These are phyloP conservation scores for Lentinula lateritia DNA, from an alignment of 768 basidiomycete genomes.

Conservation along the genomic window DNA sequence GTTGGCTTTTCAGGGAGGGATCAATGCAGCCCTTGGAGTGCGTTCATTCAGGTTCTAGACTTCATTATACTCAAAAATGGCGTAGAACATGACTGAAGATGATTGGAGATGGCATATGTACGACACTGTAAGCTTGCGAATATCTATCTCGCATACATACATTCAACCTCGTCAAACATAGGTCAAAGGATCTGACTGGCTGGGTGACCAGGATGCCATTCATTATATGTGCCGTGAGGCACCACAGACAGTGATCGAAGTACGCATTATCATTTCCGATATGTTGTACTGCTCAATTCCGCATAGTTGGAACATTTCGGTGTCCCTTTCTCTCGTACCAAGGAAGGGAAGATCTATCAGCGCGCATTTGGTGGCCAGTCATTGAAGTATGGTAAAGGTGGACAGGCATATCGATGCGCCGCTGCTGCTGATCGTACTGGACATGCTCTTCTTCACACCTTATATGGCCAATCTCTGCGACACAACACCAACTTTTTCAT, in stretches of 20 bases:
- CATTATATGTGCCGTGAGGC: slow-evolving; percentile 99
- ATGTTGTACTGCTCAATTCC: neutral
- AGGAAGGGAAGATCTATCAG: slow-evolving; percentile 99
- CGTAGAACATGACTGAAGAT: slow-evolving; percentile 97
- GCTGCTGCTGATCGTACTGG: slow-evolving; percentile 99
- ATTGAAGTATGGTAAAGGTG: slow-evolving; percentile 94
- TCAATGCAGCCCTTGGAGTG: slow-evolving; percentile 95
- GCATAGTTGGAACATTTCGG: slow-evolving; percentile 94
- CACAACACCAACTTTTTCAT: slow-evolving; percentile 99
- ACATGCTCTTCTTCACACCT: slow-evolving; percentile 96
- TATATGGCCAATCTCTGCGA: slow-evolving; percentile 97
- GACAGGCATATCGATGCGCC: slow-evolving; percentile 98
- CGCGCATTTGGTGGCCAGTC: slow-evolving; percentile 99
- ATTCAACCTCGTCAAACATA: slow-evolving; percentile 24
- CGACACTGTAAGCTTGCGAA: slow-evolving; percentile 61
- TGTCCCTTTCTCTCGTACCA: slow-evolving; percentile 96
- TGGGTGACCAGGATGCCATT: slow-evolving; percentile 99
- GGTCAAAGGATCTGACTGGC: slow-evolving; percentile 99
- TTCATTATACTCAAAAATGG: neutral
- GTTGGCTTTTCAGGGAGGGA: slow-evolving; percentile 66
- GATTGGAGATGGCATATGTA: slow-evolving; percentile 99
- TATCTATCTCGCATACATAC: neutral
- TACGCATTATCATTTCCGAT: slow-evolving; percentile 20
- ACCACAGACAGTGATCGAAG: slow-evolving; percentile 90
- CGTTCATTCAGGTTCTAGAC: slow-evolving; percentile 19